Percentiles rank a stretch among this genome's conserved stretches.
Evolutionary conservation across 2,329 filamentous ascomycete species (phyloP).

Genomic region (Fusarium sp.): DNA sequence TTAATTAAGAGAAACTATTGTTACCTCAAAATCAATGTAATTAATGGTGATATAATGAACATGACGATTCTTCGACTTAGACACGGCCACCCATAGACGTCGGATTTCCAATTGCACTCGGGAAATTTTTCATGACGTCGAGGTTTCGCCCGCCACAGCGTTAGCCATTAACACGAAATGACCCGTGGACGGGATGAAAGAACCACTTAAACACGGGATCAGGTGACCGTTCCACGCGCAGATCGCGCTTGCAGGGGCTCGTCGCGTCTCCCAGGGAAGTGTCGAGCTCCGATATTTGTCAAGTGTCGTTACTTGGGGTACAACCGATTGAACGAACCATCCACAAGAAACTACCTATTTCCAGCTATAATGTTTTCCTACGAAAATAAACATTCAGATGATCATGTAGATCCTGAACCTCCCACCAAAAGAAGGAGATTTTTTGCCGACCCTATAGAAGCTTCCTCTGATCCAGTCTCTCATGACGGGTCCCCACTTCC

Average conservation of each 20-base stretch:
- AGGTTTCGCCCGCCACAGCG: constrained; percentile 26
- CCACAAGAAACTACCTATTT: not conserved
- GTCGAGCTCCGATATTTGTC: constrained; percentile 15
- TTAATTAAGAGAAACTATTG: not conserved
- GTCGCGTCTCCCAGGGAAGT: constrained; percentile 56
- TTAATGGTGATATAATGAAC: constrained; percentile 28
- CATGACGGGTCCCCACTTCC: constrained; percentile 43
- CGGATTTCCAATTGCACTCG: constrained; percentile 45
- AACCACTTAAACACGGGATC: constrained; percentile 51
- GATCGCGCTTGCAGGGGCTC: constrained; percentile 49
- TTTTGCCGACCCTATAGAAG: constrained; percentile 53
- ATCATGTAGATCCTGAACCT: constrained; percentile 55
- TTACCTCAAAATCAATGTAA: constrained; percentile 11
- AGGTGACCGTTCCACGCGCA: constrained; percentile 58
- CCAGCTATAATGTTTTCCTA: constrained; percentile 25
- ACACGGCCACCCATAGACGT: constrained; percentile 42
- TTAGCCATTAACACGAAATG: constrained; percentile 28
- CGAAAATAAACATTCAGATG: constrained; percentile 56
- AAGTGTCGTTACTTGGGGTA: constrained; percentile 10
- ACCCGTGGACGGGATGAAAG: not conserved
- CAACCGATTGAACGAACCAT: constrained; percentile 2
- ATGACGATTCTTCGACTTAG: constrained; percentile 28
- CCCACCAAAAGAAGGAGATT: constrained; percentile 61
- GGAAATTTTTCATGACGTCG: constrained; percentile 50
- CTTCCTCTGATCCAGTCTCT: constrained; percentile 47